These are phyloP conservation scores for Solanum chacoense DNA, from an alignment of 305 asterid genomes.

Conservation along the genomic window DNA sequence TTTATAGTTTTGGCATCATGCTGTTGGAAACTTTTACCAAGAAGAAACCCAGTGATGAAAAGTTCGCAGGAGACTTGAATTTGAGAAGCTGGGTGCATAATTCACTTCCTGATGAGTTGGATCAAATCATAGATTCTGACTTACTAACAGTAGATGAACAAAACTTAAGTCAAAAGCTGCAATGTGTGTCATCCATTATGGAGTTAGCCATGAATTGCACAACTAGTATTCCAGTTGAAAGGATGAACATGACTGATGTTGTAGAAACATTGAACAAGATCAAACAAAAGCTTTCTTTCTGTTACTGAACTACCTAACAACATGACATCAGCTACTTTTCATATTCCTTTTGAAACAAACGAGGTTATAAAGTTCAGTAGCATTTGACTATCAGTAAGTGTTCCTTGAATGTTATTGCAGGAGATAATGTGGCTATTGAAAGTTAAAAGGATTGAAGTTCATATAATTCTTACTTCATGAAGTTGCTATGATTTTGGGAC, in stretches of 20 bases:
- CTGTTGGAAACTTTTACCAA: constrained; percentile 26
- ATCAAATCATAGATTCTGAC: constrained; percentile 10
- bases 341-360: background rate
- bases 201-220: constrained; percentile 30
- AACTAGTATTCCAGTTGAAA: constrained; percentile 11
- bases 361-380: background rate
- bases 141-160: constrained; percentile 1
- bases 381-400: background rate
- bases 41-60: constrained; percentile 19
- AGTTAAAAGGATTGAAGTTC: background rate
- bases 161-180: background rate
- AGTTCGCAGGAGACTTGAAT: constrained; percentile 12
- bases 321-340: background rate
- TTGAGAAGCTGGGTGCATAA: constrained; percentile 17
- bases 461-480: no score
- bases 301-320: background rate
- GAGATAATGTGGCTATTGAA: background rate
- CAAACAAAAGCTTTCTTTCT: background rate
- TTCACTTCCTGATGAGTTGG: constrained; percentile 2
- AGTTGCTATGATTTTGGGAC: no score
- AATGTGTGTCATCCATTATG: constrained; percentile 12
- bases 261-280: constrained; percentile 11
- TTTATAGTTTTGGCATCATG: constrained; percentile 14
- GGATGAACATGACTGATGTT: constrained; percentile 16
- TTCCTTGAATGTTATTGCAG: background rate